Conservation (phyloP, 352 stramenopile genomes). For the Globisporangium lucens region DNA sequence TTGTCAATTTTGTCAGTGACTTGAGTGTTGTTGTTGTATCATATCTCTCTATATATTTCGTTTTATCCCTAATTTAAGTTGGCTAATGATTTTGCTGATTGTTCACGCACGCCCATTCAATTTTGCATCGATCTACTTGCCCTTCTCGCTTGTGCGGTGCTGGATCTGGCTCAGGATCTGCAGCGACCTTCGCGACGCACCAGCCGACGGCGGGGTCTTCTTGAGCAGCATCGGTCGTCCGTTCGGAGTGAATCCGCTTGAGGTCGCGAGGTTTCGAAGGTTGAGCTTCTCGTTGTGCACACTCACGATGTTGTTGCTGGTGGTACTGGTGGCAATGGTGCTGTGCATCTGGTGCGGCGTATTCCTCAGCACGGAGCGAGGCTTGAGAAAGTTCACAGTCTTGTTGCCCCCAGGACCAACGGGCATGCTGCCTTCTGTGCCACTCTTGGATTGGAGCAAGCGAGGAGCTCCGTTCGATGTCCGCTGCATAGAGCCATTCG, state of each 20-base stretch:
- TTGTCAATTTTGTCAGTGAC: background rate
- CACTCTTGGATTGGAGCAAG: conserved; percentile 47
- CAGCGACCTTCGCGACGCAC: conserved; percentile 63
- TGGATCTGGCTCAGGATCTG: conserved; percentile 86
- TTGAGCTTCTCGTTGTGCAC: conserved; percentile 9
- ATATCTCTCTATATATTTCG: background rate
- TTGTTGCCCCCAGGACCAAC: conserved; percentile 26
- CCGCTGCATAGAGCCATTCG: conserved; percentile 29
- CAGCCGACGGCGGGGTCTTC: conserved; percentile 63
- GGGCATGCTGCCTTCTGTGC: conserved; percentile 25
- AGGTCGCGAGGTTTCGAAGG: conserved; percentile 17
- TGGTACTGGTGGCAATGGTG: conserved; percentile 6
- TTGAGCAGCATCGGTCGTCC: conserved; percentile 31
- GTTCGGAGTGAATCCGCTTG: conserved; percentile 34
- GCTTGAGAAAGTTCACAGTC: conserved; percentile 80
- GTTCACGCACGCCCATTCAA: background rate
- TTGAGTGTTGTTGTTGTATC: background rate
- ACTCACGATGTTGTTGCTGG: background rate
- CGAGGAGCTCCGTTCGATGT: conserved; percentile 28
- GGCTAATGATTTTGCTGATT: background rate
- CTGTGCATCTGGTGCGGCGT: conserved; percentile 12
- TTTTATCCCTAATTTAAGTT: conserved; percentile 1
- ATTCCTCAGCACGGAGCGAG: conserved; percentile 47
- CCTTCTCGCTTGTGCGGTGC: conserved; percentile 39
- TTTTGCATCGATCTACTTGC: conserved; percentile 11